Percentiles rank a stretch among this genome's conserved stretches.
Conservation (phyloP, 2,329 filamentous ascomycete genomes). For the Pyricularia sp. region DNA sequence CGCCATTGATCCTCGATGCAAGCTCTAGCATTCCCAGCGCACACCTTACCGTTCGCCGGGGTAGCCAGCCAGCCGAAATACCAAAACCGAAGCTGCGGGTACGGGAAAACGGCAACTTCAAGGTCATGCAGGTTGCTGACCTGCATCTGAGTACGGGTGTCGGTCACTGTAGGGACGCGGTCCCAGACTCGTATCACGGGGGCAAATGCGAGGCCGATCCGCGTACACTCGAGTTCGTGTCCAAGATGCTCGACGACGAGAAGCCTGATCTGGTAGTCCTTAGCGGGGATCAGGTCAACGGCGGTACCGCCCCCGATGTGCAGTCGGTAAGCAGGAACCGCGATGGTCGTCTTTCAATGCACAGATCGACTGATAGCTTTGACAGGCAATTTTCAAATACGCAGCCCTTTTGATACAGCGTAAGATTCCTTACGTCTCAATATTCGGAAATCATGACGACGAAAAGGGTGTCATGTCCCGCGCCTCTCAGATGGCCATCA, state of each 20-base stretch:
- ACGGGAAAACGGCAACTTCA: slow-evolving; percentile 82
- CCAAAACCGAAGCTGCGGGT: slow-evolving; percentile 66
- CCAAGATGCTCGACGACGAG: slow-evolving; percentile 75
- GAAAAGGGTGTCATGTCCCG: slow-evolving; percentile 65
- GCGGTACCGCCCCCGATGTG: slow-evolving; percentile 79
- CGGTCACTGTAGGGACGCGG: slow-evolving; percentile 73
- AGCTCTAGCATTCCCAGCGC: slow-evolving; percentile 50
- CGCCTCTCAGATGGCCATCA: slow-evolving; percentile 67
- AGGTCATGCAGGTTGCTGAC: slow-evolving; percentile 94
- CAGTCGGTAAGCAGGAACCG: slow-evolving; percentile 49
- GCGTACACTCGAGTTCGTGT: slow-evolving; percentile 80
- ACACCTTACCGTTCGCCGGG: slow-evolving; percentile 66
- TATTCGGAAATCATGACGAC: slow-evolving; percentile 97
- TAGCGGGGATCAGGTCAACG: slow-evolving; percentile 91
- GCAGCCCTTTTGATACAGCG: slow-evolving; percentile 71
- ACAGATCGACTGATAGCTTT: neutral
- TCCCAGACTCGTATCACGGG: slow-evolving; percentile 58
- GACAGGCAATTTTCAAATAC: slow-evolving; percentile 80
- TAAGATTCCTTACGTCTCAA: slow-evolving; percentile 80
- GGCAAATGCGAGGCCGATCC: slow-evolving; percentile 84
- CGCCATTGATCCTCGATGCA: slow-evolving; percentile 56
- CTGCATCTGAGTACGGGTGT: slow-evolving; percentile 85
- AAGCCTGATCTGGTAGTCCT: slow-evolving; percentile 86
- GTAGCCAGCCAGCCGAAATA: slow-evolving; percentile 42
- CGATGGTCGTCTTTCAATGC: neutral